A percentile compares a stretch with the other conserved stretches of the same genome.
Conservation (phyloP, 192 early-diverging fungal genomes). For the Obelidium mucronatum region DNA sequence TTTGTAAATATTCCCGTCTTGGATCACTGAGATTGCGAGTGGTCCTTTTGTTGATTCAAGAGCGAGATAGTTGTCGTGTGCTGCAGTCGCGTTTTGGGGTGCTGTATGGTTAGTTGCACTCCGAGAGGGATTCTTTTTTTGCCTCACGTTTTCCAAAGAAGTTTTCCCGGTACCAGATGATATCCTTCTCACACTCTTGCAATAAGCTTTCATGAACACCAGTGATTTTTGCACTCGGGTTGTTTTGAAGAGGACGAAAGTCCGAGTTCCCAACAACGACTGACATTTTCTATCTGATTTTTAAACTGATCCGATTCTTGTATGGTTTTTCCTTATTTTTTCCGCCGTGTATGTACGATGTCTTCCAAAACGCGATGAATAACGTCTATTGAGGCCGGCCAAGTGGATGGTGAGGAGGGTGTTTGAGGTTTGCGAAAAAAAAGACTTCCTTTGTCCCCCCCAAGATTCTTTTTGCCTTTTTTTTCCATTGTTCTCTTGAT, state of each 20-base stretch:
- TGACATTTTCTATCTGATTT: constrained; percentile 48
- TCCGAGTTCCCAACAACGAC: constrained; percentile 56
- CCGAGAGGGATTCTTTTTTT: too few relatives aligned
- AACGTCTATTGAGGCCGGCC: too few relatives aligned
- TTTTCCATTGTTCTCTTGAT: not conserved
- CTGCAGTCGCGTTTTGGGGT: constrained; percentile 26
- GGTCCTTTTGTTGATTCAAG: constrained; percentile 56
- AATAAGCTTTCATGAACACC: constrained; percentile 63
- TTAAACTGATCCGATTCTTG: too few relatives aligned
- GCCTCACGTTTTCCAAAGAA: constrained; percentile 66
- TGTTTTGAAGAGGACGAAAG: constrained; percentile 49
- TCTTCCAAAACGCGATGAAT: too few relatives aligned
- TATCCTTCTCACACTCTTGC: constrained; percentile 75
- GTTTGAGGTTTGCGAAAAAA: too few relatives aligned
- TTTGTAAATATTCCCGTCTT: constrained; percentile 59
- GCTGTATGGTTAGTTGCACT: not conserved
- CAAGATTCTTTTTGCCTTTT: not conserved
- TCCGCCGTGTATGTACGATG: too few relatives aligned
- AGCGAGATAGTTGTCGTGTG: constrained; percentile 58
- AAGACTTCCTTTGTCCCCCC: not conserved
- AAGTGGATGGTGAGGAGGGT: too few relatives aligned
- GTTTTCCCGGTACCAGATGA: constrained; percentile 70
- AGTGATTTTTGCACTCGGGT: constrained; percentile 52
- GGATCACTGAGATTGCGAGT: constrained; percentile 58
- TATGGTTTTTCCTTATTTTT: too few relatives aligned